These are phyloP conservation scores for Eimeria praecox DNA, from an alignment of 169 alveolate species.

Conservation along the genomic window DNA sequence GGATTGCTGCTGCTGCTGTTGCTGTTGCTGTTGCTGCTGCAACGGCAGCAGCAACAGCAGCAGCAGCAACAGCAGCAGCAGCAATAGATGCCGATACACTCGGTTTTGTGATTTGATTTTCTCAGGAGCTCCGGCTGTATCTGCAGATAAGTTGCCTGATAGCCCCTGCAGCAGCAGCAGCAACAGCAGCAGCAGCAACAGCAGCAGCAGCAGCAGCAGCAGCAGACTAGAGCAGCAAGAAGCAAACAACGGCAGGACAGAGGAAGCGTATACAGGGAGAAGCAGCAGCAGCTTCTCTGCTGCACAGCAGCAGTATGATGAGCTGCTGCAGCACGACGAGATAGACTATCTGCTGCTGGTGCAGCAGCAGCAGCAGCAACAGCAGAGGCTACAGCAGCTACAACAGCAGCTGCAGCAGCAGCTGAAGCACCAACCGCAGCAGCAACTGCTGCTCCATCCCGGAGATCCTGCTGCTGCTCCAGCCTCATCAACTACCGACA, in stretches of 20 bases:
- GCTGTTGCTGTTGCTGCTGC: slow-evolving; percentile 25
- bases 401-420: too few relatives aligned
- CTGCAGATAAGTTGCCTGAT: not conserved
- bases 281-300: not conserved
- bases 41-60: slow-evolving; percentile 10
- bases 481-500: not conserved
- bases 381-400: too few relatives aligned
- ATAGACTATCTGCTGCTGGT: not conserved
- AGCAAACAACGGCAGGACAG: not conserved
- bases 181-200: not conserved
- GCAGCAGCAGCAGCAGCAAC: not conserved
- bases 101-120: not conserved
- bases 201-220: too few relatives aligned
- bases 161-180: not conserved
- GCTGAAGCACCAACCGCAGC: too few relatives aligned
- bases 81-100: not conserved
- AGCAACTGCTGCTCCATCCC: slow-evolving; percentile 1
- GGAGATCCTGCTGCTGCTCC: slow-evolving; percentile 9
- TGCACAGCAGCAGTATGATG: not conserved
- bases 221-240: not conserved
- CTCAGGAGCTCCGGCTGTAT: not conserved
- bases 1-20: not conserved
- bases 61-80: slow-evolving; percentile 28
- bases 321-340: not conserved
- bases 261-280: not conserved